phyloP scores from a whole-genome alignment of 768 basidiomycete genomes.

The Brasilioporus rufonigricans region DNA sequence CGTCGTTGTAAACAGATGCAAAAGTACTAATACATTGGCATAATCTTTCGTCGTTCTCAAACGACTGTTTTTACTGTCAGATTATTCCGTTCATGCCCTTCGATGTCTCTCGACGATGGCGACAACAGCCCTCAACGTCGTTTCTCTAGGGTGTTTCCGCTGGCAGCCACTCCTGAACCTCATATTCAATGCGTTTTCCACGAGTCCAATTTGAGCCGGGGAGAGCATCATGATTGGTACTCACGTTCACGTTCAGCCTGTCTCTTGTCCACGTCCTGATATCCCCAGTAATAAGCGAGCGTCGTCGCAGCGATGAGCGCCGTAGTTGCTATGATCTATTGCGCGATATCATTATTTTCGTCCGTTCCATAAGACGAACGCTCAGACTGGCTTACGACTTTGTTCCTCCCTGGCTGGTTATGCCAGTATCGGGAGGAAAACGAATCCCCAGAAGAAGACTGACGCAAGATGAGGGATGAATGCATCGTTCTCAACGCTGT shows the following conservation, averaged over 20 bases:
- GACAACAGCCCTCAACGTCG: slow-evolving; percentile 18
- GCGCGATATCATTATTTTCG: neutral
- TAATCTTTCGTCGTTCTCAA: slow-evolving; percentile 9
- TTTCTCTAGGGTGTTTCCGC: slow-evolving; percentile 19
- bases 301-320: slow-evolving; percentile 29
- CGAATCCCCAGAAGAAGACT: slow-evolving; percentile 25
- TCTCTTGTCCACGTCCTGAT: slow-evolving; percentile 34
- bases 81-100: neutral
- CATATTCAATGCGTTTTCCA: neutral
- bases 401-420: slow-evolving; percentile 32
- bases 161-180: slow-evolving; percentile 11
- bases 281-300: slow-evolving; percentile 37
- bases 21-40: slow-evolving; percentile 25
- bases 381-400: slow-evolving; percentile 23
- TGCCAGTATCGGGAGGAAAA: slow-evolving; percentile 34
- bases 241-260: slow-evolving; percentile 26
- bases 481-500: slow-evolving; percentile 17
- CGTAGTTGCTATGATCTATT: slow-evolving; percentile 30
- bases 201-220: neutral
- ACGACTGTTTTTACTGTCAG: neutral
- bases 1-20: slow-evolving; percentile 8
- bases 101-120: neutral
- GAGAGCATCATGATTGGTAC: neutral
- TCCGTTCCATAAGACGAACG: no score
- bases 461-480: slow-evolving; percentile 20